Base-by-base conservation (phyloP, 768 basidiomycete genomes). In the Kwoniella dejecticola region DNA sequence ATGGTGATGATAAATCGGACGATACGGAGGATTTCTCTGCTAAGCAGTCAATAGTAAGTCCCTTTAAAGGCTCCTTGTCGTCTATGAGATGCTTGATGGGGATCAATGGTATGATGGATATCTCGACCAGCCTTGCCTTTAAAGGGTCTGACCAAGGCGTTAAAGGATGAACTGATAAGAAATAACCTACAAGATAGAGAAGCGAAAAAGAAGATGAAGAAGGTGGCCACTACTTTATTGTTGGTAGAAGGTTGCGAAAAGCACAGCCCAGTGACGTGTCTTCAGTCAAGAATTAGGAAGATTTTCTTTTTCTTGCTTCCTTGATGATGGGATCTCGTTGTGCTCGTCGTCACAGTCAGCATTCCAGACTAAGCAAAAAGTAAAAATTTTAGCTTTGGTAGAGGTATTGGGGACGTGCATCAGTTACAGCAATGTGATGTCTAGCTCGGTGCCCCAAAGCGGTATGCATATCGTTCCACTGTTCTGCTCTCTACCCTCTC, bases 241-340 rank as follows among this genome's bases (percentile, higher is more conserved):
- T n/a, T n/a, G n/a, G n/a, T n/a, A n/a, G n/a, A n/a, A n/a, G n/a
- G n/a, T n/a, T n/a, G n/a, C n/a, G n/a, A n/a, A n/a, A n/a, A n/a
- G n/a, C n/a, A n/a, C n/a, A n/a, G n/a, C n/a, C n/a, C n/a, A n/a
- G 48, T 50, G 48, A 50, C 48, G 48, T 50, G 29, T 50, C 48
- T 33, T 47, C 10, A 21, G n/a, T n/a, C n/a, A n/a, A n/a, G n/a
- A 17, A 38, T 38, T 45, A 12, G 17, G 24, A 24, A 47, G 19
- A 23, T 47, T 45, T 45, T 21, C 21, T 45, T 10, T 38, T 38
- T 38, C 36, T 38, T 38, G 17, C 24, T 45, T 45, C n/a, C 21
- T 44, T 10, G n/a, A n/a, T n/a, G n/a, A n/a, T n/a, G n/a, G n/a
- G n/a, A n/a, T n/a, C n/a, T n/a, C n/a, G n/a, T n/a, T n/a, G n/a